A percentile compares a stretch with the other conserved stretches of the same genome.
phyloP scores from a whole-genome alignment of 352 stramenopile species.

The Phytophthora nicotianae region DNA sequence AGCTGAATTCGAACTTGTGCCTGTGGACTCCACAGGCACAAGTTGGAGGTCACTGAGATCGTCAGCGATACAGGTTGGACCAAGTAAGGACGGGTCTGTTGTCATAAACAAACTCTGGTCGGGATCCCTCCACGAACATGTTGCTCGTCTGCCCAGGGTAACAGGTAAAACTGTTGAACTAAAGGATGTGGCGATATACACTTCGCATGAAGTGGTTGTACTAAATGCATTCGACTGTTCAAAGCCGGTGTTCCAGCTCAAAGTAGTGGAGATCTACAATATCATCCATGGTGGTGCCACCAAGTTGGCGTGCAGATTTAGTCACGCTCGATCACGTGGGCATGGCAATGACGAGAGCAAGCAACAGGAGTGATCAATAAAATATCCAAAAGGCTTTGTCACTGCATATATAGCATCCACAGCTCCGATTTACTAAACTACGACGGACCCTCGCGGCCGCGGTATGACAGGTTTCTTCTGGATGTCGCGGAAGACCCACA shows the following conservation, averaged over 20 bases:
- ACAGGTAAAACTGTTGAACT: conserved; percentile 4
- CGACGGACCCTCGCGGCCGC: conserved; percentile 10
- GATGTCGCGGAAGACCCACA: conserved; percentile 36
- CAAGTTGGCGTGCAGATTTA: too few relatives aligned
- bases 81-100: conserved; percentile 21
- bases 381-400: too few relatives aligned
- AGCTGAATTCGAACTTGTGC: conserved; percentile 3
- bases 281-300: too few relatives aligned
- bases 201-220: too few relatives aligned
- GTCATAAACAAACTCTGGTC: conserved; percentile 17
- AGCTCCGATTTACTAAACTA: conserved; percentile 4
- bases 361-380: too few relatives aligned
- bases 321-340: too few relatives aligned
- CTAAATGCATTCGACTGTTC: too few relatives aligned
- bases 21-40: neutral
- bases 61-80: neutral
- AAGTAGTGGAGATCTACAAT: too few relatives aligned
- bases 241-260: too few relatives aligned
- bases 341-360: too few relatives aligned
- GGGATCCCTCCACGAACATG: conserved; percentile 6
- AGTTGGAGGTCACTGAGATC: conserved; percentile 7
- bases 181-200: neutral
- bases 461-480: conserved; percentile 40
- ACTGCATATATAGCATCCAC: too few relatives aligned
- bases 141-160: too few relatives aligned